Percentiles rank a stretch among this genome's conserved stretches.
phyloP scores from a whole-genome alignment of 2,329 filamentous ascomycete species.

The Paramyrothecium sp. region DNA sequence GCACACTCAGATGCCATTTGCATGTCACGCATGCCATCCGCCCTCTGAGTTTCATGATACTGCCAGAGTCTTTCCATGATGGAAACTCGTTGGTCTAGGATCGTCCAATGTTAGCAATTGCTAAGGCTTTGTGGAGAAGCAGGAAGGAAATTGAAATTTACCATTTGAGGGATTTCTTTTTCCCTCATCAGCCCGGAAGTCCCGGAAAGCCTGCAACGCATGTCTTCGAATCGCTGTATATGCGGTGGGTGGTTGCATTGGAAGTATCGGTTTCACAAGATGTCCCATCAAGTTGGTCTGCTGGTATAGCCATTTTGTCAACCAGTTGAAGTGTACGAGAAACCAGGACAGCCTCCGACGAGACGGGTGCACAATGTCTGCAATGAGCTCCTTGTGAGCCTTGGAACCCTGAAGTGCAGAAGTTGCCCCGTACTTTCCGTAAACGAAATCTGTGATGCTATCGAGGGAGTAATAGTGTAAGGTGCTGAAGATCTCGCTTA shows the following conservation, averaged over 20 bases:
- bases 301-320: conserved; percentile 48
- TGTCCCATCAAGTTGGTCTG: conserved; percentile 33
- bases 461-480: conserved; percentile 54
- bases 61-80: conserved; percentile 38
- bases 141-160: background rate
- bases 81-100: conserved; percentile 15
- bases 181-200: conserved; percentile 4
- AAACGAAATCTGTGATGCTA: conserved; percentile 50
- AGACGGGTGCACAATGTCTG: conserved; percentile 46
- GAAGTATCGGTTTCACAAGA: conserved; percentile 37
- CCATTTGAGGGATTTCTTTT: background rate
- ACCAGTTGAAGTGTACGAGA: conserved; percentile 39
- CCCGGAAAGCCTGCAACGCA: conserved; percentile 8
- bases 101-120: background rate
- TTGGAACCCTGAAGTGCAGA: conserved; percentile 35
- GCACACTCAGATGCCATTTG: conserved; percentile 52
- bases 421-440: conserved; percentile 43
- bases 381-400: conserved; percentile 36
- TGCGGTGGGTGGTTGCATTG: conserved; percentile 47
- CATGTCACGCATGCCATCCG: conserved; percentile 31
- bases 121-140: background rate
- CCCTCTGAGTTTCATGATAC: conserved; percentile 23
- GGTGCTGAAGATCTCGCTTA: conserved; percentile 44
- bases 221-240: conserved; percentile 46
- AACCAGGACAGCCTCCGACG: conserved; percentile 48